Base-by-base conservation (phyloP, 371 early-diverging fungal genomes). In the Gilbertella persicaria region DNA sequence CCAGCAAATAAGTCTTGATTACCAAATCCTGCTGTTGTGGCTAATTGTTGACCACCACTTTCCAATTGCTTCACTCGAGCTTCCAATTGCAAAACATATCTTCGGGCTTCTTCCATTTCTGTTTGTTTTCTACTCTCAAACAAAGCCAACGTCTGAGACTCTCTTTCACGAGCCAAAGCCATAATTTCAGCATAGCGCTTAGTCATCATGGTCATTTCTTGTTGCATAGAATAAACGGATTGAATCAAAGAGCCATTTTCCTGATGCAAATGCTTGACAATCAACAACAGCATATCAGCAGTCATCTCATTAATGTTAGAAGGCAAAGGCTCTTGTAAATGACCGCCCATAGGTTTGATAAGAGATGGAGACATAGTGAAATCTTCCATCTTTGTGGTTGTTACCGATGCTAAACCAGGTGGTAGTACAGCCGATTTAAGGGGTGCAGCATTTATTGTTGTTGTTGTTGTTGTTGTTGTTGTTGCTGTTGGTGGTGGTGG, bases 81-180 rank as follows among this genome's bases (percentile, higher is more conserved):
- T 41, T 65, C 66, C n/a, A 65, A 29, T 21, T 50, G 45, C 23
- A 59, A 35, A 0, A 60, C 56, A 50, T 80, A 79, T 10, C 75
- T 55, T 39, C 69, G 61, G 0, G 66, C 59, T 43, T 83, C 79
- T 29, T 83, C 83, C 68, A 80, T 73, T 50, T 83, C 83, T 3
- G 68, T 69, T 23, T 79, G 66, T 48, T 76, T 80, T 24, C 74
- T 69, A 8, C 67, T 52, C 58, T 81, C 79, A 53, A 73, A 65
- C 26, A 79, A 58, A 37, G 73, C 67, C 21, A 75, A 52, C 5
- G 71, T 68, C 44, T 80, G 79, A 33, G 76, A 62, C 26, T 80
- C 81, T 14, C 73, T 71, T 50, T 83, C 79, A 8, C 83, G 74
- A 6, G 74, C 71, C 29, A 79, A 50, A 7, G 67, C 56, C 38